Conservation (phyloP, 2,329 filamentous ascomycete genomes). For the Aspergillus pseudoviridinutans region DNA sequence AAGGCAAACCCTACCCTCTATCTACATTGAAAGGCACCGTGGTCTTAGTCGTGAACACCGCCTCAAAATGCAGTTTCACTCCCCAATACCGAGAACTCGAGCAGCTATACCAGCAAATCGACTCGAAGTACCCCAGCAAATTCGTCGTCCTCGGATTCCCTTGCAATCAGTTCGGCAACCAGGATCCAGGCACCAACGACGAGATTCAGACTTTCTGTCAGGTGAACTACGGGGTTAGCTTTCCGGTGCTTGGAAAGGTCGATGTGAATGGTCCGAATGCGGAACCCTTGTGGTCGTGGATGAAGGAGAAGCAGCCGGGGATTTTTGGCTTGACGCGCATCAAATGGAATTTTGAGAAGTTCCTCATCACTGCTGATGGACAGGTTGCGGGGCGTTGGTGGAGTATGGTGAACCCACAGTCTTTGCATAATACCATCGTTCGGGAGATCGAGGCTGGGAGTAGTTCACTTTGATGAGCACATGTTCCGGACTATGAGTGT, state of each 20-base stretch:
- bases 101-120: too few relatives aligned
- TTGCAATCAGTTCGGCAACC: constrained; percentile 92
- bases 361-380: constrained; percentile 80
- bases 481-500: too few relatives aligned
- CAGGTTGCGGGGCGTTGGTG: constrained; percentile 83
- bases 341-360: constrained; percentile 99
- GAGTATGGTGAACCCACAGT: constrained; percentile 80
- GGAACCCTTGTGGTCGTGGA: constrained; percentile 73
- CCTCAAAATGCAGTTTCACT: constrained; percentile 98
- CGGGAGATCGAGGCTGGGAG: constrained; percentile 59
- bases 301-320: constrained; percentile 70
- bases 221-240: constrained; percentile 88
- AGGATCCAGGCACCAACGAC: constrained; percentile 81
- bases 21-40: constrained; percentile 80
- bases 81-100: constrained; percentile 47
- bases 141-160: constrained; percentile 30
- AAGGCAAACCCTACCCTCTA: constrained; percentile 59
- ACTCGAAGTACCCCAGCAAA: too few relatives aligned
- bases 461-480: too few relatives aligned
- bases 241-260: constrained; percentile 86
- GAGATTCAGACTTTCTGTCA: constrained; percentile 83
- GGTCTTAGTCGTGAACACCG: constrained; percentile 93
- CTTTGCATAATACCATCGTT: constrained; percentile 69
- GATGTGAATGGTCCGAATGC: constrained; percentile 88
- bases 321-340: constrained; percentile 82